These are phyloP conservation scores for Iodosphaeria phyllophila DNA, from an alignment of 2,329 filamentous ascomycete genomes.

Conservation along the genomic window DNA sequence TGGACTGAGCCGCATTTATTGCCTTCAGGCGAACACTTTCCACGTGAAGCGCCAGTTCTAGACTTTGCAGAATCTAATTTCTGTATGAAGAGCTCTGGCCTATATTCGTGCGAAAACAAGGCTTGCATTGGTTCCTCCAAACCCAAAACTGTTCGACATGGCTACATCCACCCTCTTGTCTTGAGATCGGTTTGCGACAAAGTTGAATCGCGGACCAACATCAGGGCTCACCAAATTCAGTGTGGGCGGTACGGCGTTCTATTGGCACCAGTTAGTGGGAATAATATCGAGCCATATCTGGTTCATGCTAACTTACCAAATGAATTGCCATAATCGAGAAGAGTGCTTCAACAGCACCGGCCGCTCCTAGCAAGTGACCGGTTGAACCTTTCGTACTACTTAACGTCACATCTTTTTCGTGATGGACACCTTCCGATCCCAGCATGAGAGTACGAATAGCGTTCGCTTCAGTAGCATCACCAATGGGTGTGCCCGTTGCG, in stretches of 20 bases:
- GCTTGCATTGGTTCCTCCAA: slow-evolving; percentile 88
- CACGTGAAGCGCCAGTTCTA: no score
- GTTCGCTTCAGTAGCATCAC: slow-evolving; percentile 71
- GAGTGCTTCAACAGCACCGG: slow-evolving; percentile 77
- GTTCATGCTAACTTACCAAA: slow-evolving; percentile 38
- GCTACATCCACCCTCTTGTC: slow-evolving; percentile 52
- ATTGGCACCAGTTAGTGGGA: slow-evolving; percentile 3
- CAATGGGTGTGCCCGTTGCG: slow-evolving; percentile 71
- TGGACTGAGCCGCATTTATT: no score
- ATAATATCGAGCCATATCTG: no score
- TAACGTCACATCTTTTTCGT: slow-evolving; percentile 51
- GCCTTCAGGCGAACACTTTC: no score
- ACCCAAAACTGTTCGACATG: slow-evolving; percentile 91
- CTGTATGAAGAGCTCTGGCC: background rate
- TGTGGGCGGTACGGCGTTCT: slow-evolving; percentile 73
- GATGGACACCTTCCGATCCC: slow-evolving; percentile 45
- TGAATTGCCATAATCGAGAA: slow-evolving; percentile 66
- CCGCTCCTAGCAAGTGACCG: slow-evolving; percentile 79
- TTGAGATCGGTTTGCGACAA: slow-evolving; percentile 58
- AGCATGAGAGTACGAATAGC: slow-evolving; percentile 67
- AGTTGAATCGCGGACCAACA: slow-evolving; percentile 62
- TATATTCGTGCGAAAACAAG: slow-evolving; percentile 48
- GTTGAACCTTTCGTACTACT: slow-evolving; percentile 90
- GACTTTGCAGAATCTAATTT: background rate
- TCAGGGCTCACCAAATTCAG: slow-evolving; percentile 57